phyloP scores from a whole-genome alignment of 83 land plant genomes.

The Thuja plicata region DNA sequence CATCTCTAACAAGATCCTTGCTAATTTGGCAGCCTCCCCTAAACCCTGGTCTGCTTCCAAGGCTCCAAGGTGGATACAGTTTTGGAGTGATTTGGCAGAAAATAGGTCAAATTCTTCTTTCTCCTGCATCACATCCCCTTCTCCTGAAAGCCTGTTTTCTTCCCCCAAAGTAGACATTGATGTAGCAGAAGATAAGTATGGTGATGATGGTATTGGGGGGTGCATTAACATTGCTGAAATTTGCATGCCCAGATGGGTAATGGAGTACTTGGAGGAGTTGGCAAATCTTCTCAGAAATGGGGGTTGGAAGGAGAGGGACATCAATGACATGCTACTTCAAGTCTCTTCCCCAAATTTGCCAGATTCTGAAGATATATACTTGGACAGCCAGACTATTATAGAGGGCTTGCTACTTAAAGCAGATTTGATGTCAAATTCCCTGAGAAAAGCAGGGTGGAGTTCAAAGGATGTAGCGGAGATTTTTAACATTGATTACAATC shows the following conservation, averaged over 20 bases:
- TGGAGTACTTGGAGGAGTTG: conserved; percentile 31
- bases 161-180: not conserved
- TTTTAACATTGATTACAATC: conserved; percentile 13
- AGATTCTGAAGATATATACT: not conserved
- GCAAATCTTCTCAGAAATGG: conserved; percentile 34
- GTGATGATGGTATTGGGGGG: not conserved
- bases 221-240: not conserved
- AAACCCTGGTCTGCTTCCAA: conserved; percentile 45
- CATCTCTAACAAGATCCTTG: conserved; percentile 1
- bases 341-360: not conserved
- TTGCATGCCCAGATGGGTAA: conserved; percentile 24
- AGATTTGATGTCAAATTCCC: conserved; percentile 20
- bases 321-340: conserved; percentile 37
- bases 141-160: not conserved
- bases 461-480: conserved; percentile 20
- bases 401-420: conserved; percentile 20
- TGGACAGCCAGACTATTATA: conserved; percentile 13
- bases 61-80: conserved; percentile 35
- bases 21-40: conserved; percentile 14
- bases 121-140: not conserved
- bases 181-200: not conserved
- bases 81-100: conserved; percentile 51
- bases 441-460: conserved; percentile 32
- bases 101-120: not conserved
- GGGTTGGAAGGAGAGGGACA: conserved; percentile 51